Evolutionary conservation across 202 grass and related monocot species (phyloP), one percentile per base, ranked within the genome.

Genomic region (Bolboschoenoplectus hybrid): DNA sequence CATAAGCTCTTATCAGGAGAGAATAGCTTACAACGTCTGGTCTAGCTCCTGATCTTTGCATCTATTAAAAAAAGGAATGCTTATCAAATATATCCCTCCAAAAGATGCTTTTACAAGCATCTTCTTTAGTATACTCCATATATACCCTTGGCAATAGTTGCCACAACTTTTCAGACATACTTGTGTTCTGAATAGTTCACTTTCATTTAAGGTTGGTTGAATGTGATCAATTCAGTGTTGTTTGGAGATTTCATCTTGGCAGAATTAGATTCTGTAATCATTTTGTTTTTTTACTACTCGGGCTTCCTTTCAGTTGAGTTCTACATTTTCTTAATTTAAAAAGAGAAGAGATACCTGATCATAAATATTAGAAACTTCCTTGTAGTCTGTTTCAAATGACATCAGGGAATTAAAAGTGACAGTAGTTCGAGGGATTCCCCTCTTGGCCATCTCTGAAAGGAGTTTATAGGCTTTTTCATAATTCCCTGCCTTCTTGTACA

Each of bases 21-120:
- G 97, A 93, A 90, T 98, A 98, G 80, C 97, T 98, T 53, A 98
- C 88, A 61, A 98, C 97, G 90, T 98, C 97, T 68, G 97, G 97
- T 91, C 89, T 96, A 72, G 89, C 80, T 60, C 89, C 86, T 39
- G 82, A 75, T 89, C 91, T 96, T 94, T 98, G 93, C 93, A 98
- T 96, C 97, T 98, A 87, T 44, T 44, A 84, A 83, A 52, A 82
- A 85, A 87, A 81, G 67, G 26, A 13, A 65, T 34, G 34, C 19
- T 32, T 41, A 19, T 58, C 2, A 56, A 8, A 58, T n/a, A 19
- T 16, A 55, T 40, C 14, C 50, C 51, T 79, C 32, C 52, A 79
- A 56, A 55, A 77, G 11, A 56, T 56, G 74, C 72, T 77, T 77
- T 56, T 55, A 77, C 50, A 77, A 32, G 50, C 49, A 77, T 77